Percentiles rank a stretch among this genome's conserved stretches.
Conservation (phyloP, 2,329 filamentous ascomycete genomes). For the Phaeosphaeriaceae sp. region DNA sequence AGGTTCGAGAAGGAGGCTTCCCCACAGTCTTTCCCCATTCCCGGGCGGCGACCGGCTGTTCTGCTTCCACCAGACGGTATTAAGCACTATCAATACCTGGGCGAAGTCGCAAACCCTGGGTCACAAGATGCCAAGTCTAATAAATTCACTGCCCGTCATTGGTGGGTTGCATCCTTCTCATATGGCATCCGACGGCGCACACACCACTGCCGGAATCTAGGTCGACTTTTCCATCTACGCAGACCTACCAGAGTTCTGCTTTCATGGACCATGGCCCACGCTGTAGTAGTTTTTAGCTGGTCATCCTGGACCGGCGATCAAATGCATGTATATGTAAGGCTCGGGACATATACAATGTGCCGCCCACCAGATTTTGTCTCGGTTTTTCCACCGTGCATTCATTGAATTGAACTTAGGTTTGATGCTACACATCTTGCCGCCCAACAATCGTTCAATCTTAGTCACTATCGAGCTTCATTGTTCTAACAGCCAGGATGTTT, state of each 20-base stretch:
- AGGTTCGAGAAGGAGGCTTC: conserved; percentile 10
- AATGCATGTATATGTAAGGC: conserved; percentile 1
- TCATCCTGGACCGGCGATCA: conserved; percentile 2
- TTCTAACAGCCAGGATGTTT: background rate
- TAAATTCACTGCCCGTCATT: conserved; percentile 19
- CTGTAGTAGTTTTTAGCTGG: conserved; percentile 5
- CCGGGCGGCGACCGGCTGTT: conserved; percentile 23
- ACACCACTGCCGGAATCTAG: conserved; percentile 19
- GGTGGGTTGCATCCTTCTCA: conserved; percentile 20
- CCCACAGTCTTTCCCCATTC: conserved; percentile 17
- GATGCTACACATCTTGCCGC: background rate
- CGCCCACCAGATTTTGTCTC: conserved; percentile 2
- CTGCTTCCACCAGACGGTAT: conserved; percentile 28
- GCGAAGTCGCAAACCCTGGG: conserved; percentile 10
- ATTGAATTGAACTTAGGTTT: conserved; percentile 1
- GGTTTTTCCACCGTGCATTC: conserved; percentile 4
- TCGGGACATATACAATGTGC: conserved; percentile 17
- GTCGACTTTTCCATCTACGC: conserved; percentile 15
- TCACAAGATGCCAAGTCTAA: conserved; percentile 26
- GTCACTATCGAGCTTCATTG: background rate
- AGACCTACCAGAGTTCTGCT: background rate
- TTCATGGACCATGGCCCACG: conserved; percentile 7
- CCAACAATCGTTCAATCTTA: background rate
- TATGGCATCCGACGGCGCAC: conserved; percentile 25
- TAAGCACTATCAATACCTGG: conserved; percentile 33